Base-by-base conservation (phyloP, 2,329 filamentous ascomycete species). In the Colletotrichum gloeosporioides region DNA sequence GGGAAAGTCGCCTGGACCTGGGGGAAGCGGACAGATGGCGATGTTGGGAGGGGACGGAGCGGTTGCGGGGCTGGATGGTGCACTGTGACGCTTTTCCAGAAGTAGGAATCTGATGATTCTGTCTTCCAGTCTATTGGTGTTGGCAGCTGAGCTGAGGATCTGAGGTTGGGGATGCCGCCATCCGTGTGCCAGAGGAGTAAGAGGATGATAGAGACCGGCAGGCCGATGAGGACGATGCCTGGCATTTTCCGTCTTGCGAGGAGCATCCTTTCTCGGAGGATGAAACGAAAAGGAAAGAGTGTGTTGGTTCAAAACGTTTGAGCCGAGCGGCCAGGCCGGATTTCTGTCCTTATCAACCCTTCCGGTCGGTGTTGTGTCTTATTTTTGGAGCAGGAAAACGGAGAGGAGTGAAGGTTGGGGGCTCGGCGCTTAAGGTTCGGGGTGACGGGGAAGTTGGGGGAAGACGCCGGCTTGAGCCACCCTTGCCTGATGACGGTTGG, bases 1-100 rank as follows among this genome's bases (percentile, higher is more conserved):
- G 72, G 57, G 66, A 85, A 85, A 0, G 71, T 69, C 4, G 82
- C 78, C 76, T 86, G 85, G 29, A 86, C 80, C 64, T 78, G 80
- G 49, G 85, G 84, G 62, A 83, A 83, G 25, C 63, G 78, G 34
- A 80, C 68, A 0, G 83, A 82, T 31, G 78, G 62, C 0, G 76
- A 76, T 0, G 80, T 81, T n/a, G 84, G 85, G 13, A 86, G 79
- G 7, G 79, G 79, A 18, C 79, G 82, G 15, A 84, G 78, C 13
- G 80, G 78, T 1, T 77, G 32, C 3, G 79, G 72, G 22, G 79
- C 73, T 3, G 79, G 79, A 29, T 77, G 69, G 57, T 79, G 73
- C 61, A 76, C 73, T 13, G 76, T 62, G 71, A 80, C 69, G 10
- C 39, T 78, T 29, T 77, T 73, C 80, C 80, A 80, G 18, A 80